Base-by-base conservation (phyloP, 345 rosid species). In the Lumnitzera littorea region DNA sequence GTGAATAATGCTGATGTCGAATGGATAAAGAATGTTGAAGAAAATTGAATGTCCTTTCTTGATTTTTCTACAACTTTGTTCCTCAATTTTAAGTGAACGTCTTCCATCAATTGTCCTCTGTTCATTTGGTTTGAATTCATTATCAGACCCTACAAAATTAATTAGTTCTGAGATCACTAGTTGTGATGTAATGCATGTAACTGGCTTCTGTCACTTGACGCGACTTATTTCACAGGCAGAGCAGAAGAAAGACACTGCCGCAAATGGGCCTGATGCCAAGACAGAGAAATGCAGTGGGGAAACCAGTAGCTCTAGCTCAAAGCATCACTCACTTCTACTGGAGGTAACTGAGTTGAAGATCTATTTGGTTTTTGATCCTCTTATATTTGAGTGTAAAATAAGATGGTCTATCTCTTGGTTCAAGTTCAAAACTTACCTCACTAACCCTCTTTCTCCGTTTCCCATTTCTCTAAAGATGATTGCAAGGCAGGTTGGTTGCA, bases 311-410 rank as follows among this genome's bases (percentile, higher is more conserved):
- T 55, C 51, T 53, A 70, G 65, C 51, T 65, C 79, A 17, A 87
- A 82, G 80, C 99, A 94, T 71, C 97, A 90, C 62, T 53, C 83
- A 13, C 58, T 86, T 72, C 73, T 94, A 41, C 74, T 94, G 48
- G 84, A 94, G 89, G 97, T 94, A 57, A 41, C 64, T 15, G 20
- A 41, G 5, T 46, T 54, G 48, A 58, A 15, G 60, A 62, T 48
- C 11, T 12, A 20, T 50, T 36, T 36, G 9, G 43, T 36, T 36
- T 36, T 36, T 5, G 43, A 36, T 36, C 36, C 56, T 5, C 41
- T 51, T 52, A 20, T 23, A 56, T 46, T 13, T 46, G 8, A 27
- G 31, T 27, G 3, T 27, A 27, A 27, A 27, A 23, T 15, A 13
- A 14, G 11, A 41, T 47, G 54, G 17, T 12, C n/a, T 46, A 53